These are phyloP conservation scores for Neofusicoccum sp. DNA, from an alignment of 2,329 filamentous ascomycete genomes.

Conservation along the genomic window DNA sequence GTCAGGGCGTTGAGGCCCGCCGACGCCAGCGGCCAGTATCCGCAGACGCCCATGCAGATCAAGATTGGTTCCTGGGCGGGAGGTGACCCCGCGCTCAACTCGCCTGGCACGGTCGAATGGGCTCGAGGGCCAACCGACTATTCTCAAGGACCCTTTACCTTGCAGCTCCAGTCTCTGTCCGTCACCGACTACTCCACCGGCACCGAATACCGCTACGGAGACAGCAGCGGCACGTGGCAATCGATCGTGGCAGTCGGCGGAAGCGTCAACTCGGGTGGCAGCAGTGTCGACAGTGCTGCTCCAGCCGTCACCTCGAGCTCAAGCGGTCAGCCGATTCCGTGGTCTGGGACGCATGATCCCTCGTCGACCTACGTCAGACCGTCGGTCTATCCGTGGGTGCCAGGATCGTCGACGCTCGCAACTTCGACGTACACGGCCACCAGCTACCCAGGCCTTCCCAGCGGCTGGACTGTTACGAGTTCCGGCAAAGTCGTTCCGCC, in stretches of 20 bases:
- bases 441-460: slow-evolving; percentile 62
- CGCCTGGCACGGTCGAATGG: slow-evolving; percentile 83
- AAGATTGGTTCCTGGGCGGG: slow-evolving; percentile 92
- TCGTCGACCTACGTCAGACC: slow-evolving; percentile 51
- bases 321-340: slow-evolving; percentile 65
- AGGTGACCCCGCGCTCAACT: slow-evolving; percentile 81
- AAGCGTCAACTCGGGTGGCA: slow-evolving; percentile 62
- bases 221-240: slow-evolving; percentile 73
- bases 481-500: slow-evolving; percentile 77
- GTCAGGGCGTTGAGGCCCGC: slow-evolving; percentile 71
- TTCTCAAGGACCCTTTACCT: slow-evolving; percentile 75
- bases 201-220: slow-evolving; percentile 76
- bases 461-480: slow-evolving; percentile 76
- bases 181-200: slow-evolving; percentile 94
- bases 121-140: slow-evolving; percentile 85
- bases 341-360: slow-evolving; percentile 60
- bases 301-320: slow-evolving; percentile 64
- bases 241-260: slow-evolving; percentile 83
- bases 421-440: slow-evolving; percentile 46
- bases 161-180: slow-evolving; percentile 73
- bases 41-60: slow-evolving; percentile 92
- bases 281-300: slow-evolving; percentile 52
- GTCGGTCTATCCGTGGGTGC: slow-evolving; percentile 63
- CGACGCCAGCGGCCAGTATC: slow-evolving; percentile 76
- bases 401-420: slow-evolving; percentile 52